Evolutionary conservation across 352 stramenopile genomes (phyloP), one percentile per base, ranked within the genome.

Genomic region (Phytophthora hibernalis): DNA sequence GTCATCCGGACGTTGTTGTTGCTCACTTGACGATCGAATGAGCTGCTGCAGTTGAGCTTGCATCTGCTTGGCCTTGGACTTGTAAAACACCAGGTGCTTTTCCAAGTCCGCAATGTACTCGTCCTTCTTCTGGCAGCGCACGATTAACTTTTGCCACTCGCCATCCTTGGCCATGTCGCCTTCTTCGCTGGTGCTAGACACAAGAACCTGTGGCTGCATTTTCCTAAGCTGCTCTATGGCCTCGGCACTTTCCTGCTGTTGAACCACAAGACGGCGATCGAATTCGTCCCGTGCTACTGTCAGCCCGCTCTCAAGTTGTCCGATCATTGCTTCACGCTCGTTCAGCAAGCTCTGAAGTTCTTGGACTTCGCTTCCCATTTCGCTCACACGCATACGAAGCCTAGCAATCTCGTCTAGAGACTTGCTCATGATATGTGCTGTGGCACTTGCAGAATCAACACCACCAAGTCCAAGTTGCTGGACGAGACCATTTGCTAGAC

Each of bases 21-120:
- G 22, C 42, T 83, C 52, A 60, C 42, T 74, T 22, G 82, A 91
- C 38, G 84, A 78, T 0, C 82, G 80, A 51, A 95, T 91, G 15
- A 93, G 74, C 66, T 93, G 83, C 69, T 91, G 83, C 13, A 95
- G 59, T 66, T 95, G 87, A n/a, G 68, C 56, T 50, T 95, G 87
- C 80, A 92, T 89, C 59, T 95, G 85, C 61, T 95, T 93, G 28
- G 85, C 83, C 53, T 95, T 95, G 16, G 83, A 82, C 56, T 95
- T 93, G 83, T 93, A 95, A 53, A 95, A 91, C 43, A 93, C 83
- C 5, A 95, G 30, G 65, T 95, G 85, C 58, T 93, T 95, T 62
- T 95, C 87, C 18, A 93, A 61, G 13, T 91, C 85, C 0, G 77
- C 72, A 15, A 95, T 93, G 73, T 94, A 95, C 64, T 90, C 85